Conservation (phyloP, 1,284 basidiomycete genomes). For the Leccinum subrobustum region DNA sequence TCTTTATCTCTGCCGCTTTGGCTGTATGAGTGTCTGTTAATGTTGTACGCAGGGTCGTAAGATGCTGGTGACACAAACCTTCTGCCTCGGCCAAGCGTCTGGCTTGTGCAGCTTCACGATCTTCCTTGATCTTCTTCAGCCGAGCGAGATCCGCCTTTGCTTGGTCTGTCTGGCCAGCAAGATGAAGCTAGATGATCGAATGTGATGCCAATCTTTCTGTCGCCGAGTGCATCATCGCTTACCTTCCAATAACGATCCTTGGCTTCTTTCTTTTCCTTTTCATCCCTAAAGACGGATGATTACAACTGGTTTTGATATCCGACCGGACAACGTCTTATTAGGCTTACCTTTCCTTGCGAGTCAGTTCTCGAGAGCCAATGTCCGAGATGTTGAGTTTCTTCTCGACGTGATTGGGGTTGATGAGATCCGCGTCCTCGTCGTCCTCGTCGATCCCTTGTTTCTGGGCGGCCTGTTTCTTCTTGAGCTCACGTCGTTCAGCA, state of each 20-base stretch:
- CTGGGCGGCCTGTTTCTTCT: constrained; percentile 63
- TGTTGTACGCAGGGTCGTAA: neutral
- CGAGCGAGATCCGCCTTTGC: constrained; percentile 86
- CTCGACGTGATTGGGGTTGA: constrained; percentile 69
- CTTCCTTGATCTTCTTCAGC: constrained; percentile 81
- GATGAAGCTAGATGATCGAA: constrained; percentile 51
- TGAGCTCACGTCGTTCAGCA: constrained; percentile 65
- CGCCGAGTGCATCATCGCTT: constrained; percentile 10
- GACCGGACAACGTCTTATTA: neutral
- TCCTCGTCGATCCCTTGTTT: constrained; percentile 44
- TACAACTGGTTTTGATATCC: neutral
- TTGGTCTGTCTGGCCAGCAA: constrained; percentile 82
- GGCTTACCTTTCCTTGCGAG: constrained; percentile 66
- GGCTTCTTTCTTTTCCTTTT: constrained; percentile 87
- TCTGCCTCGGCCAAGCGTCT: constrained; percentile 85
- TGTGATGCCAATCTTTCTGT: constrained; percentile 3
- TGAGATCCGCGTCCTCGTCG: constrained; percentile 58
- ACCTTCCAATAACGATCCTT: constrained; percentile 86
- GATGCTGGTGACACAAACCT: constrained; percentile 43
- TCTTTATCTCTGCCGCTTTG: constrained; percentile 43
- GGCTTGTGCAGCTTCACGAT: constrained; percentile 82
- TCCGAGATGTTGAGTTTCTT: constrained; percentile 70
- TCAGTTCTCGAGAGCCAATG: constrained; percentile 54
- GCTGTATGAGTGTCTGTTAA: constrained; percentile 29
- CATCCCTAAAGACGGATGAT: constrained; percentile 55